Evolutionary conservation across 1,284 basidiomycete species (phyloP), one percentile per base, ranked within the genome.

Genomic region (Sporisorium sorghi): DNA sequence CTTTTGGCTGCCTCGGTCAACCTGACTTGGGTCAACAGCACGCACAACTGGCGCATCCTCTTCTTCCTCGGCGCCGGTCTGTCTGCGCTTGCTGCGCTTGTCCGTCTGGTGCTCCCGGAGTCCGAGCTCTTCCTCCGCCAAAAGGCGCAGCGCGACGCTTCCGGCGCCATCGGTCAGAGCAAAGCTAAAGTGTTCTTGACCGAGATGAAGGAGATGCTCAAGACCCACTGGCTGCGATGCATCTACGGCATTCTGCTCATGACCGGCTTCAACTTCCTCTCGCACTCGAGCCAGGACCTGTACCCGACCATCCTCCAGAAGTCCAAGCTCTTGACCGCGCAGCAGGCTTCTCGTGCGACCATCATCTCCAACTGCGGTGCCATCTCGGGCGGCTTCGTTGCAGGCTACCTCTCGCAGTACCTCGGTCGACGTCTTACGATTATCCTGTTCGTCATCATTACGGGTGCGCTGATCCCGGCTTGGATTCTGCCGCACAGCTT

Each of bases 371-470:
- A 93, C 84, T 91, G 83, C 58, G 90, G 92, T 90, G 86, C 92
- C 24, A 88, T 93, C 59, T 86, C 87, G 1, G 94, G 94, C 32
- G 93, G 94, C 55, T 86, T 87, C 0, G 82, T 94, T 52, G 91
- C 92, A 10, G 95, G 95, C 15, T 91, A 87, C 79, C 58, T 89
- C 0, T 93, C 91, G 44, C 96, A 98, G 82, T 91, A 91, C 84
- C 87, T 93, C 54, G 96, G 96, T 5, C 90, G 96, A 58, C 89
- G 96, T 23, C 87, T 97, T 87, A 93, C 92, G 2, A 94, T 95
- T 77, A 85, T 94, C 89, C 88, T 86, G 55, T 89, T 86, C 76
- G 67, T 78, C 33, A 39, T 83, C 17, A 58, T 79, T 10, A 65
- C 69, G 14, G 82, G 77, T 15, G 68, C 58, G 2, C 37, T 83